Base-by-base conservation (phyloP, 2,329 filamentous ascomycete species). In the Phaeosphaeria sp. region DNA sequence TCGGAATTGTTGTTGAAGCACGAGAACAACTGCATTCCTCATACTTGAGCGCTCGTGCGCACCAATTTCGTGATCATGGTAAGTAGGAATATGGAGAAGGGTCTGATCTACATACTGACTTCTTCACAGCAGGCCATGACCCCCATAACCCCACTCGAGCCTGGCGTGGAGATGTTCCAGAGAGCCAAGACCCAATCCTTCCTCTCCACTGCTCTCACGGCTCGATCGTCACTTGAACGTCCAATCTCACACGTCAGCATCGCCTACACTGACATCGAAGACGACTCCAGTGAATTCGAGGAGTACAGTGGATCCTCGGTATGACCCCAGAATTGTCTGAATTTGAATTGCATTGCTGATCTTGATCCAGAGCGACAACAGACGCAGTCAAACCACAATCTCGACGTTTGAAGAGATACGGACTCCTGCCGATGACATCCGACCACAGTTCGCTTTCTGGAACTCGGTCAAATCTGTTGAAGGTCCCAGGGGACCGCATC, bases 371-470 rank as follows among this genome's bases (percentile, higher is more conserved):
- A 67, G 86, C 60, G 77, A 78, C 47, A 77, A 78, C 56, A 71
- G 91, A 69, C 87, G 87, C 58, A 96, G 92, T 80, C 87, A 93
- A 73, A 94, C 92, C 2, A 96, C 93, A 2, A 83, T 95, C 39
- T 96, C 93, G 6, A 94, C 92, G 1, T 93, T 91, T 69, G 92
- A 96, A 71, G 93, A 96, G 74, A 84, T 89, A 3, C 87, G 87
- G 27, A 97, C 93, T 24, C 93, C 93, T 18, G 85, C 87, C 54
- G 74, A 76, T 42, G 73, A 75, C 61, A 90, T 86, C 63, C 84
- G 86, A 59, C 83, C 83, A 61, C 82, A 82, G 25, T 91, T 88
- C 69, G 82, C 87, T 63, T 84, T 87, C 45, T 79, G 85, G 59
- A 83, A 85, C 57, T 76, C 84, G 21, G 87, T 76, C 57, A 90